Evolutionary conservation across 2,329 filamentous ascomycete genomes (phyloP).

Genomic region (Chaetomium strumarium): DNA sequence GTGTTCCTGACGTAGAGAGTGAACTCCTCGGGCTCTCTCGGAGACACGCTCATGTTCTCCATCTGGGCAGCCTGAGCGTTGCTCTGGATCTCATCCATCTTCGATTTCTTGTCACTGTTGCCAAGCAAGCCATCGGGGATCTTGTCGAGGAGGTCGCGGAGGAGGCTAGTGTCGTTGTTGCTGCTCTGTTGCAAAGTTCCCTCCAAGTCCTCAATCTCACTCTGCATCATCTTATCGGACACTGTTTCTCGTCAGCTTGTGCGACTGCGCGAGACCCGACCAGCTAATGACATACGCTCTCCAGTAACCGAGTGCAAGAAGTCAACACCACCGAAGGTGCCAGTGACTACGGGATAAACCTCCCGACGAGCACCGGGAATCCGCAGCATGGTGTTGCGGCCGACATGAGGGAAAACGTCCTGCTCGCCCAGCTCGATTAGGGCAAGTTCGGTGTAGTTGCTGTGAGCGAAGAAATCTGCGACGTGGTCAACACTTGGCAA

Average conservation of each 20-base stretch:
- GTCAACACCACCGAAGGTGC: conserved; percentile 91
- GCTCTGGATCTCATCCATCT: conserved; percentile 72
- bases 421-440: conserved; percentile 80
- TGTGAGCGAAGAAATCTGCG: conserved; percentile 81
- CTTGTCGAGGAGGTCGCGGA: conserved; percentile 74
- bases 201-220: conserved; percentile 83
- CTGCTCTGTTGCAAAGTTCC: conserved; percentile 65
- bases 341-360: conserved; percentile 81
- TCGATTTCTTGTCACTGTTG: conserved; percentile 65
- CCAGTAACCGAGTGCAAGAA: conserved; percentile 83
- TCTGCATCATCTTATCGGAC: conserved; percentile 84
- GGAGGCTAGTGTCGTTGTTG: conserved; percentile 62
- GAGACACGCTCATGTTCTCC: conserved; percentile 66
- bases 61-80: conserved; percentile 72
- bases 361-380: conserved; percentile 58
- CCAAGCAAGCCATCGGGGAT: conserved; percentile 78
- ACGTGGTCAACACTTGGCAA: neutral
- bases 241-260: conserved; percentile 40
- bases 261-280: neutral
- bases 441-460: conserved; percentile 85
- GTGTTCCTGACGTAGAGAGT: conserved; percentile 69
- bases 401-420: conserved; percentile 82
- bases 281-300: conserved; percentile 41
- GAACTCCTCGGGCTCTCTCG: conserved; percentile 77
- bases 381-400: conserved; percentile 62